Conservation (phyloP, 345 rosid genomes). For the Eucalyptus regnans region DNA sequence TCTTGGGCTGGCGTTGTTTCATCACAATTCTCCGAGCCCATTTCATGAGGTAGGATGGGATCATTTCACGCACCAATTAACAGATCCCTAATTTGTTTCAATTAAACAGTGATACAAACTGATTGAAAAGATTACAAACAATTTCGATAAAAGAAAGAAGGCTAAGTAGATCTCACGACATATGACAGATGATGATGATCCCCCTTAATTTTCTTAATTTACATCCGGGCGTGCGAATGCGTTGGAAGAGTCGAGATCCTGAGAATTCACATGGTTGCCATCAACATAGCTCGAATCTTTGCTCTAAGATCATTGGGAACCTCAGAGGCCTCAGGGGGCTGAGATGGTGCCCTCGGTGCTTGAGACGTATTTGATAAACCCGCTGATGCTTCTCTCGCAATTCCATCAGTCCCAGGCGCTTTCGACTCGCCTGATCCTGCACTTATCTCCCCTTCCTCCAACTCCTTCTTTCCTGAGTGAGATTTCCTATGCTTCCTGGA, state of each 20-base stretch:
- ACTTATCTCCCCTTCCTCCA: conserved; percentile 55
- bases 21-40: not conserved
- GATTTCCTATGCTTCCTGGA: conserved; percentile 20
- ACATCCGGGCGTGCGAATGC: not conserved
- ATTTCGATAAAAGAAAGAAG: not conserved
- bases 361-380: conserved; percentile 4
- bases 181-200: not conserved
- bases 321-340: conserved; percentile 21
- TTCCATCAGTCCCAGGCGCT: conserved; percentile 14
- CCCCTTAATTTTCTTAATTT: not conserved
- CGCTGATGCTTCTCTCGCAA: conserved; percentile 29
- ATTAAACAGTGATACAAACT: conserved; percentile 20
- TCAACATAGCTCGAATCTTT: conserved; percentile 91
- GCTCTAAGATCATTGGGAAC: conserved; percentile 80
- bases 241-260: not conserved
- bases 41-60: not conserved
- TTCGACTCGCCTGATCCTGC: conserved; percentile 48
- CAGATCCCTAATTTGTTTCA: not conserved
- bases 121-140: conserved; percentile 7
- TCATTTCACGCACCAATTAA: not conserved
- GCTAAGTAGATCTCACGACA: not conserved
- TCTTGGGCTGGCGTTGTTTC: not conserved
- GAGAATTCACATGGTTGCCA: conserved; percentile 47
- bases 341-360: not conserved
- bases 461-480: conserved; percentile 16